phyloP scores from a whole-genome alignment of 257 asterid species.

The Buddleja alternifolia region DNA sequence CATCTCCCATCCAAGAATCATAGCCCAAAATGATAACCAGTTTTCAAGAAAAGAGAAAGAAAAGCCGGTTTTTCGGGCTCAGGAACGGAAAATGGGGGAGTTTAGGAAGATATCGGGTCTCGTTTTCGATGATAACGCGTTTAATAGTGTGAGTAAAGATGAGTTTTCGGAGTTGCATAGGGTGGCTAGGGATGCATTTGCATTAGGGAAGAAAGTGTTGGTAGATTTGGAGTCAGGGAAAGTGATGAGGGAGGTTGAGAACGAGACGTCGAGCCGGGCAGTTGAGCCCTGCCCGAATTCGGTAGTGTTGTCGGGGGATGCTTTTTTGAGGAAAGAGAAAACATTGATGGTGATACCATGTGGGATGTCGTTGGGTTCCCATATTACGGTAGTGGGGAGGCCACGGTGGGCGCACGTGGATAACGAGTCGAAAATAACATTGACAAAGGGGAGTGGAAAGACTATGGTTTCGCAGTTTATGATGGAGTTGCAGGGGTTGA shows the following conservation, averaged over 20 bases:
- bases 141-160: constrained; percentile 55
- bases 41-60: constrained; percentile 41
- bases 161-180: constrained; percentile 71
- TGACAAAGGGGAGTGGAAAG: constrained; percentile 40
- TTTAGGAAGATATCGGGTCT: constrained; percentile 67
- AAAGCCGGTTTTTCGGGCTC: constrained; percentile 29
- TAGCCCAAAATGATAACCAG: constrained; percentile 41
- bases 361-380: constrained; percentile 88
- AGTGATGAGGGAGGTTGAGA: constrained; percentile 42
- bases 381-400: constrained; percentile 80
- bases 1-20: constrained; percentile 37
- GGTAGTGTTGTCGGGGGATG: constrained; percentile 52
- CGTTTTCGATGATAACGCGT: constrained; percentile 56
- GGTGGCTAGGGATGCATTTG: constrained; percentile 79
- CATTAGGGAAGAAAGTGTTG: constrained; percentile 59
- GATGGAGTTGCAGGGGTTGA: constrained; percentile 90
- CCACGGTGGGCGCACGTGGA: constrained; percentile 61
- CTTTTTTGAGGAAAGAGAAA: constrained; percentile 46
- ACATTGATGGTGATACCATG: constrained; percentile 78
- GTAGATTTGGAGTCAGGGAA: constrained; percentile 71
- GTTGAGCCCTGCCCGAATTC: constrained; percentile 74
- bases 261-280: constrained; percentile 24
- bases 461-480: constrained; percentile 73
- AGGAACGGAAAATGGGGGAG: constrained; percentile 51
- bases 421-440: constrained; percentile 45